Evolutionary conservation across 176 grass and related monocot genomes (phyloP).

Genomic region (Hsuehochloa calcarea): DNA sequence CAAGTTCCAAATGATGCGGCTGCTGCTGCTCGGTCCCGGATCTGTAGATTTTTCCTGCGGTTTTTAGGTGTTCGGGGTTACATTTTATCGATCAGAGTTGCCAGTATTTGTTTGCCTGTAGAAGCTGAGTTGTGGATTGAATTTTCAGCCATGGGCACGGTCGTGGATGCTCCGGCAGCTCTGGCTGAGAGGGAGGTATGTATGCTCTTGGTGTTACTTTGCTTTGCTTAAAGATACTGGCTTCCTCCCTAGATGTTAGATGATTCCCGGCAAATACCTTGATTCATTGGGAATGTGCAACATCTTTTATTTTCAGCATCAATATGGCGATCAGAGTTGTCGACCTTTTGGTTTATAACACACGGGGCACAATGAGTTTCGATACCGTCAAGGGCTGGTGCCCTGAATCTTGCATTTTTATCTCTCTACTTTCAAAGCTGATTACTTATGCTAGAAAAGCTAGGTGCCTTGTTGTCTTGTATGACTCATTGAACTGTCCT

Average conservation of each 20-base stretch:
- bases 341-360: background rate
- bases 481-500: background rate
- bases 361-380: background rate
- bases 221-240: background rate
- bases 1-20: background rate
- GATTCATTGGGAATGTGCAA: background rate
- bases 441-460: background rate
- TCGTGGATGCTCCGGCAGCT: slow-evolving; percentile 44
- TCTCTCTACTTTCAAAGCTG: background rate
- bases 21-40: background rate
- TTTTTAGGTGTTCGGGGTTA: background rate
- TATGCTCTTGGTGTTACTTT: too few relatives aligned
- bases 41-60: background rate
- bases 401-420: background rate
- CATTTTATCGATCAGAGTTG: background rate
- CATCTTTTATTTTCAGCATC: background rate
- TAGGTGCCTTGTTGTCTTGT: background rate
- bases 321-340: background rate
- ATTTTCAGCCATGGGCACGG: slow-evolving; percentile 36
- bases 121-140: background rate
- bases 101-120: background rate
- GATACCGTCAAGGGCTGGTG: background rate
- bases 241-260: background rate
- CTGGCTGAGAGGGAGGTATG: slow-evolving; percentile 24
- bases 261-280: background rate